These are phyloP conservation scores for Xylaria flabelliformis DNA, from an alignment of 495 filamentous ascomycete genomes.

Conservation along the genomic window DNA sequence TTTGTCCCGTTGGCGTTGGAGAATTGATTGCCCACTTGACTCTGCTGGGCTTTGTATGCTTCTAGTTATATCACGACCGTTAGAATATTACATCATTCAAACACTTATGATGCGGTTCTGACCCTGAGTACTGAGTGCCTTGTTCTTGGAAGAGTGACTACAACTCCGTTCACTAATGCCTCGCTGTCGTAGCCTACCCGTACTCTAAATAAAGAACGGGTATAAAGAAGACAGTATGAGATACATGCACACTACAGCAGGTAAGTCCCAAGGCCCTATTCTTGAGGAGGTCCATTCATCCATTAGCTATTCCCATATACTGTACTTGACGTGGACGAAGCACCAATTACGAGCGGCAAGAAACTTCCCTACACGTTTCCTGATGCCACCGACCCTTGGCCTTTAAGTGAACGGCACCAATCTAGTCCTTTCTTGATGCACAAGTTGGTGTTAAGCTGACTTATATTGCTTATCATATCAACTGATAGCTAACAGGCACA, in stretches of 20 bases:
- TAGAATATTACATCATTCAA: not conserved
- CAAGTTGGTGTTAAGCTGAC: not conserved
- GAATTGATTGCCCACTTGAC: not conserved
- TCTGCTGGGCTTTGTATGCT: not conserved
- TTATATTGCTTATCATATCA: not conserved
- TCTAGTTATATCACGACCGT: not conserved
- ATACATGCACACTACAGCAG: not conserved
- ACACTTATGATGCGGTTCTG: not conserved
- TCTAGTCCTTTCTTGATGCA: not conserved
- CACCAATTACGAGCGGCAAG: not conserved
- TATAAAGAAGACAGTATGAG: not conserved
- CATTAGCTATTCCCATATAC: not conserved
- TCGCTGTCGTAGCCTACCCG: not conserved
- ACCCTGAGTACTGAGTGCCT: not conserved
- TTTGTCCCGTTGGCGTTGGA: slow-evolving; percentile 12
- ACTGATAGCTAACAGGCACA: not conserved
- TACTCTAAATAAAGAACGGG: not conserved
- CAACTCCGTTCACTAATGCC: not conserved
- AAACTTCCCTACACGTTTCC: not conserved
- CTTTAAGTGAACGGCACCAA: not conserved
- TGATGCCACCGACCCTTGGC: not conserved
- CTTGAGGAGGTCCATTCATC: not conserved
- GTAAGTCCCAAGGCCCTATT: not conserved
- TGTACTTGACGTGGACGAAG: not conserved
- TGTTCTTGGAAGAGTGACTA: not conserved